phyloP scores from a whole-genome alignment of 2,329 filamentous ascomycete species.

The Lecanicillium sp. region DNA sequence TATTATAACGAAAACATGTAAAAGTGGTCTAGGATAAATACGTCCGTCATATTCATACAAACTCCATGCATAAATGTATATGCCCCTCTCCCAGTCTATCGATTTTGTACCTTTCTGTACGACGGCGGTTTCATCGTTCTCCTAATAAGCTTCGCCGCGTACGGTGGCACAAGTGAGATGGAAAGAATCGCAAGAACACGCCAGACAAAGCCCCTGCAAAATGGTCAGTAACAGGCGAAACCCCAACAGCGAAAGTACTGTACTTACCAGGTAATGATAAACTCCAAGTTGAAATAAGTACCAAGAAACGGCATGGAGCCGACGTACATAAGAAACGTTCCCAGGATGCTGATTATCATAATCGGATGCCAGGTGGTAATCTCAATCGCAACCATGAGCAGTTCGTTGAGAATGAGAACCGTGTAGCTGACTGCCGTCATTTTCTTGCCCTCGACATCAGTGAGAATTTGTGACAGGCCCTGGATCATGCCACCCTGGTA shows the following conservation, averaged over 20 bases:
- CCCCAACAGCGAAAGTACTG: not conserved
- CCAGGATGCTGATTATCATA: constrained; percentile 80
- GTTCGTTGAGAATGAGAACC: constrained; percentile 85
- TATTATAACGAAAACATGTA: not conserved
- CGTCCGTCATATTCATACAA: not conserved
- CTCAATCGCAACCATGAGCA: constrained; percentile 94
- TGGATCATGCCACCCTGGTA: constrained; percentile 96
- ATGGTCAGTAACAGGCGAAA: not conserved
- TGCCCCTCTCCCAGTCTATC: constrained; percentile 31
- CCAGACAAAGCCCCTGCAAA: constrained; percentile 74
- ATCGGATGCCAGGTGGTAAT: constrained; percentile 95
- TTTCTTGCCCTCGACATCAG: constrained; percentile 62
- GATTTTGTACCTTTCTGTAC: constrained; percentile 84
- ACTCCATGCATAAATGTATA: not conserved
- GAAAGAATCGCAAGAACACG: constrained; percentile 73
- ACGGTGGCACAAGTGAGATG: constrained; percentile 79
- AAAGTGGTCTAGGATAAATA: not conserved
- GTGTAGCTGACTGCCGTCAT: constrained; percentile 94
- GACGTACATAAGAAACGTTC: constrained; percentile 75
- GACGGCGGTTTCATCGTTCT: constrained; percentile 85
- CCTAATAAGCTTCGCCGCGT: constrained; percentile 77
- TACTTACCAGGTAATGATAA: constrained; percentile 62
- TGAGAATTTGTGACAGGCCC: constrained; percentile 83
- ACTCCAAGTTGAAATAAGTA: constrained; percentile 81
- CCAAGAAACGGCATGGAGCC: constrained; percentile 81